Percentiles rank a stretch among this genome's conserved stretches.
These are phyloP conservation scores for Ephemerocybe angulata DNA, from an alignment of 768 basidiomycete genomes.

Conservation along the genomic window DNA sequence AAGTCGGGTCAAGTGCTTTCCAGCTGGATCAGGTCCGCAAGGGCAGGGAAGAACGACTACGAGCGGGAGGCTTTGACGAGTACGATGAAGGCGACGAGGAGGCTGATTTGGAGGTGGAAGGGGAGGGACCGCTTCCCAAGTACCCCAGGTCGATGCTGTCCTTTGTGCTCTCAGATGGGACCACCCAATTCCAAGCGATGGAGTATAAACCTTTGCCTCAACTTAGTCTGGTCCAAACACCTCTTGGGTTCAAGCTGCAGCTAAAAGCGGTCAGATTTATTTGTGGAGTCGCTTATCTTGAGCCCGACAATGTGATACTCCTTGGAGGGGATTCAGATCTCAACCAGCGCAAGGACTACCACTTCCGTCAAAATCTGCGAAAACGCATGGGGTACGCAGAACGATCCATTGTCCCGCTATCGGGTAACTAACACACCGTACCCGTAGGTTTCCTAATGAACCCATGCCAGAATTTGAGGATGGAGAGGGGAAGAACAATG, in stretches of 20 bases:
- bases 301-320: conserved; percentile 60
- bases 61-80: conserved; percentile 40
- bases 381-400: conserved; percentile 61
- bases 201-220: conserved; percentile 69
- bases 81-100: conserved; percentile 44
- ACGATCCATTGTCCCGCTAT: neutral
- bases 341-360: conserved; percentile 49
- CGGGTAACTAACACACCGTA: conserved; percentile 5
- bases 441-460: conserved; percentile 21
- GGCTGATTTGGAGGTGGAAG: conserved; percentile 56
- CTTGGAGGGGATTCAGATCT: conserved; percentile 64
- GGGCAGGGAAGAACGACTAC: conserved; percentile 59
- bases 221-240: conserved; percentile 70
- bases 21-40: conserved; percentile 66
- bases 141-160: conserved; percentile 80
- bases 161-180: conserved; percentile 78
- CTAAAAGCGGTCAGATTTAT: conserved; percentile 67
- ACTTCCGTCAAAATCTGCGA: conserved; percentile 62
- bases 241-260: conserved; percentile 80
- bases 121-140: conserved; percentile 73
- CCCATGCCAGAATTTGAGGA: conserved; percentile 13
- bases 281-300: conserved; percentile 72
- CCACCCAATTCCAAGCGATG: conserved; percentile 61
- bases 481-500: neutral
- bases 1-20: conserved; percentile 83